Evolutionary conservation across 768 basidiomycete species (phyloP), one percentile per base, ranked within the genome.

Genomic region (Cystofilobasidium macerans): DNA sequence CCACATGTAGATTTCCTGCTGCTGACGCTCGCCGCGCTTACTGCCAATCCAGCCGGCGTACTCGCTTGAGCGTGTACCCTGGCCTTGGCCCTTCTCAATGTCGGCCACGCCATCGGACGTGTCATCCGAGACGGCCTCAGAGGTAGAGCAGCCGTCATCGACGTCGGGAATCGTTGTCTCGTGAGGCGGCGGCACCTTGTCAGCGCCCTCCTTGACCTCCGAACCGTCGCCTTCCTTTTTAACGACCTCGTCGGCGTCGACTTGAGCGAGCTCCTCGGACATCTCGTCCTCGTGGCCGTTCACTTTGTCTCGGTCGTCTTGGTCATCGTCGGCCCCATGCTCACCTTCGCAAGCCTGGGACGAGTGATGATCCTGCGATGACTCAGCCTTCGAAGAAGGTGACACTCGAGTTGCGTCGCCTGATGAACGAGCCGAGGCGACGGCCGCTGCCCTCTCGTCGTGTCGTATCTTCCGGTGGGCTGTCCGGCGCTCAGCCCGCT

Each of bases 1-100:
- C 18, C 24, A 65, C 64, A 68, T 63, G 61, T 38, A 68, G 56
- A 68, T 68, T n/a, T 68, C 67, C 45, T 62, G 61, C 57, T 68
- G 67, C 12, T 57, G 9, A 6, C 67, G 54, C 48, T 68, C 67
- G 11, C 67, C 67, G 22, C 67, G 67, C 28, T 59, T 62, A 35
- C 57, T 63, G 4, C 67, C 67, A 6, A 67, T 36, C 65, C 65
- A 67, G 11, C 65, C 65, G 30, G 40, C 65, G 40, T 67, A 67
- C 14, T 51, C 6, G 0, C 26, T 32, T 32, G 53, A 53, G 53
- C 54, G 40, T 22, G 58, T 30, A n/a, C n/a, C n/a, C n/a, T n/a
- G 42, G 7, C 42, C 42, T 4, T 11, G 3, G 40, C 57, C 65
- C 30, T 61, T 36, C 53, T 65, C 65, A 16, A 67, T 22, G 36